Conservation (phyloP, 2,329 filamentous ascomycete genomes). For the Remersonia thermophila region DNA sequence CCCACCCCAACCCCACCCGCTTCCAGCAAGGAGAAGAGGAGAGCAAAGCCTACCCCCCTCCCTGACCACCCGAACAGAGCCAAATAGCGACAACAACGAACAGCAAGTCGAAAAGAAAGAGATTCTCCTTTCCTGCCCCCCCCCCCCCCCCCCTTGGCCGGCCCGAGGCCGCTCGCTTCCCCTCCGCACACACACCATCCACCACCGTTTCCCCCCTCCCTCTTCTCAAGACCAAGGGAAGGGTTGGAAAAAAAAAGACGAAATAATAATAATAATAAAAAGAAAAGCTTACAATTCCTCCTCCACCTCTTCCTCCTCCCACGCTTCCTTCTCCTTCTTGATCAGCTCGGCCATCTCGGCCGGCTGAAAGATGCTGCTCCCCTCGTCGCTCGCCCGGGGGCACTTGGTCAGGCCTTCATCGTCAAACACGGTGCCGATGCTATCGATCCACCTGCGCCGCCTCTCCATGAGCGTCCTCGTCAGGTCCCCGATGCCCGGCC, state of each 20-base stretch:
- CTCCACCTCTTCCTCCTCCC: slow-evolving; percentile 63
- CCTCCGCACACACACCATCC: too few relatives aligned
- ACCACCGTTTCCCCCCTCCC: too few relatives aligned
- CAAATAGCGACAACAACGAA: too few relatives aligned
- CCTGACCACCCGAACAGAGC: too few relatives aligned
- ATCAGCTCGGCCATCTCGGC: slow-evolving; percentile 61
- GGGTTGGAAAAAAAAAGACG: not conserved
- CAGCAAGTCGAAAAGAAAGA: too few relatives aligned
- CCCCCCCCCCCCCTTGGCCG: too few relatives aligned
- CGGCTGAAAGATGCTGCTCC: slow-evolving; percentile 60
- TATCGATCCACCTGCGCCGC: slow-evolving; percentile 77
- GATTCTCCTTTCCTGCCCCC: too few relatives aligned
- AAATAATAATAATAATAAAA: not conserved
- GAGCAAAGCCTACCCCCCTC: too few relatives aligned
- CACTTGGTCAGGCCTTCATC: slow-evolving; percentile 65
- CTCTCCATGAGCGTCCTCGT: slow-evolving; percentile 90
- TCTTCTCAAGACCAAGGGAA: too few relatives aligned
- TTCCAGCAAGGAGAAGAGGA: too few relatives aligned
- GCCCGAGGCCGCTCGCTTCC: too few relatives aligned
- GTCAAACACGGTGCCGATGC: slow-evolving; percentile 81
- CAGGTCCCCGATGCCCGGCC: slow-evolving; percentile 79
- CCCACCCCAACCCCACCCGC: too few relatives aligned
- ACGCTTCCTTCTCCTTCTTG: slow-evolving; percentile 64
- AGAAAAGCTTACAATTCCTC: slow-evolving; percentile 18
- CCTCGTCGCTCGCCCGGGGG: slow-evolving; percentile 51